A percentile compares a stretch with the other conserved stretches of the same genome.
phyloP scores from a whole-genome alignment of 495 filamentous ascomycete species.

The Lepidopterella palustris region DNA sequence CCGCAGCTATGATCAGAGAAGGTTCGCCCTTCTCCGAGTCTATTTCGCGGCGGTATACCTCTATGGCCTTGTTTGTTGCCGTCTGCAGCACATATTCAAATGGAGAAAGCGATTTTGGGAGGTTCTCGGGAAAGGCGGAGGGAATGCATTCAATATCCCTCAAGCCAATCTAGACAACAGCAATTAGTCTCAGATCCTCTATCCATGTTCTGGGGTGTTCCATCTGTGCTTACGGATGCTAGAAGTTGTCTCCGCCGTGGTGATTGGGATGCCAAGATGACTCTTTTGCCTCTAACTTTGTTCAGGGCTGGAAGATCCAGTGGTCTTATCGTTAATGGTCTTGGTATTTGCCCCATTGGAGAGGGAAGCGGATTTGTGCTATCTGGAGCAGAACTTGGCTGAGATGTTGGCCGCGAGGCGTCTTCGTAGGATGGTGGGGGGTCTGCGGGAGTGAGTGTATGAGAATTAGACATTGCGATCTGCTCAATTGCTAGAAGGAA shows the following conservation, averaged over 20 bases:
- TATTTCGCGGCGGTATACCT: constrained; percentile 67
- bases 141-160: constrained; percentile 73
- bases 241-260: constrained; percentile 79
- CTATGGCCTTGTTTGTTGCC: constrained; percentile 69
- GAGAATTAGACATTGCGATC: neutral
- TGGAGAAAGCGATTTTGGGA: constrained; percentile 70
- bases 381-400: neutral
- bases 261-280: constrained; percentile 83
- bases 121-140: constrained; percentile 71
- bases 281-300: constrained; percentile 61
- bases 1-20: constrained; percentile 79
- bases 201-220: neutral
- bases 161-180: constrained; percentile 53
- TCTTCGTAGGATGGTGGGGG: constrained; percentile 35
- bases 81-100: constrained; percentile 89
- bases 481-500: neutral
- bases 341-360: constrained; percentile 21
- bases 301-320: constrained; percentile 73
- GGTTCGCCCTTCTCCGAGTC: constrained; percentile 59
- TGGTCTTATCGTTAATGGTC: constrained; percentile 48
- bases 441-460: constrained; percentile 25
- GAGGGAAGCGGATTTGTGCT: constrained; percentile 5
- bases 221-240: constrained; percentile 40
- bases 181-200: constrained; percentile 2
- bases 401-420: constrained; percentile 8